Conservation (phyloP, 352 stramenopile genomes). For the Phytophthora aleatoria region DNA sequence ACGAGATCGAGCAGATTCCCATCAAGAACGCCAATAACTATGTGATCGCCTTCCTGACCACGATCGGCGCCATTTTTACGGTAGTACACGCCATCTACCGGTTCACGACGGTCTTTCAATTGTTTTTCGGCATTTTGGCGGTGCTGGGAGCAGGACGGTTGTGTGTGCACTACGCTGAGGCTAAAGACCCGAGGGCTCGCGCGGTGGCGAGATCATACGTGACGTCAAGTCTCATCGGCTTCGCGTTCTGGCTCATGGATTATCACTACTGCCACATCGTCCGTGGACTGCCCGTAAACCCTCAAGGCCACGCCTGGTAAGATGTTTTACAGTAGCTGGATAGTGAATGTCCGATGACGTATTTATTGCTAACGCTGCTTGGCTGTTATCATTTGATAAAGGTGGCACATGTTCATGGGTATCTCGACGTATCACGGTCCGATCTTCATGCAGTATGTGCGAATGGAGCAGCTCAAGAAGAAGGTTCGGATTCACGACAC, state of each 20-base stretch:
- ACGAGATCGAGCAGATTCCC: conserved; percentile 59
- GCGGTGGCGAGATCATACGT: conserved; percentile 71
- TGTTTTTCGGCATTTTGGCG: conserved; percentile 72
- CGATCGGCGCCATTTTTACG: conserved; percentile 67
- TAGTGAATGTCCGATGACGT: neutral
- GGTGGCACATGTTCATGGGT: conserved; percentile 86
- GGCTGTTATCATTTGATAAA: conserved; percentile 18
- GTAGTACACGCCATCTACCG: conserved; percentile 77
- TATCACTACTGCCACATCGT: conserved; percentile 79
- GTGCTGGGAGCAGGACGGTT: conserved; percentile 57
- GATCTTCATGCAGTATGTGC: conserved; percentile 89
- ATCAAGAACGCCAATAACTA: conserved; percentile 45
- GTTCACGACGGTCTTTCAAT: conserved; percentile 79
- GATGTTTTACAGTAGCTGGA: neutral
- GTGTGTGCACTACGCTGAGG: conserved; percentile 62
- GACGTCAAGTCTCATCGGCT: conserved; percentile 61
- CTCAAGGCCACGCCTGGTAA: conserved; percentile 81
- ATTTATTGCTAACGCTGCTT: conserved; percentile 3
- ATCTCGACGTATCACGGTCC: conserved; percentile 79
- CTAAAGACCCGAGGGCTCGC: conserved; percentile 55
- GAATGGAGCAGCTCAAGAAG: conserved; percentile 74
- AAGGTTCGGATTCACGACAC: conserved; percentile 58
- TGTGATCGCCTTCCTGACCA: conserved; percentile 55
- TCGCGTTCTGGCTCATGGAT: conserved; percentile 78
- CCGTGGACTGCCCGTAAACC: conserved; percentile 65